phyloP scores from a whole-genome alignment of 2,329 filamentous ascomycete genomes.

The Penicillium sp. region DNA sequence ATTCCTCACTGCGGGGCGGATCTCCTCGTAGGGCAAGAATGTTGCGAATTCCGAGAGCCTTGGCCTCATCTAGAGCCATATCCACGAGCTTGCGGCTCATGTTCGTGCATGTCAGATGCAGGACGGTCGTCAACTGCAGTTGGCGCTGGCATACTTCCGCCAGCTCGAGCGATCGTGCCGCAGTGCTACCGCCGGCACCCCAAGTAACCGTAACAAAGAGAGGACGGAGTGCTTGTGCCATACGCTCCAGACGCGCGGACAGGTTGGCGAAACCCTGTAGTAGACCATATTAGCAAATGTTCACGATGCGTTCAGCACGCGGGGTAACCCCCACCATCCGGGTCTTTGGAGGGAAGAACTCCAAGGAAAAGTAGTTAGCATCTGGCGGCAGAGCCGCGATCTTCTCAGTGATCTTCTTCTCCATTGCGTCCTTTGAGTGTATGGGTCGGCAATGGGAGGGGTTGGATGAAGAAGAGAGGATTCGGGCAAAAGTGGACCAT shows the following conservation, averaged over 20 bases:
- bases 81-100: constrained; percentile 88
- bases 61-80: constrained; percentile 84
- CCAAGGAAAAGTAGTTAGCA: constrained; percentile 87
- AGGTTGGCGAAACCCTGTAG: constrained; percentile 81
- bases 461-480: constrained; percentile 21
- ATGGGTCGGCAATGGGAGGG: constrained; percentile 18
- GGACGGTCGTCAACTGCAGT: constrained; percentile 85
- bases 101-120: constrained; percentile 97
- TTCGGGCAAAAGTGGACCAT: constrained; percentile 27
- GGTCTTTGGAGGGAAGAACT: constrained; percentile 99
- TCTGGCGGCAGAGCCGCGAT: constrained; percentile 83
- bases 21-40: constrained; percentile 91
- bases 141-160: constrained; percentile 94
- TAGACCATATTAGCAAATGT: constrained; percentile 25
- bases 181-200: constrained; percentile 93
- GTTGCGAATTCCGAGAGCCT: constrained; percentile 85
- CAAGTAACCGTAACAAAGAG: constrained; percentile 97
- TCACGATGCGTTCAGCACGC: constrained; percentile 19
- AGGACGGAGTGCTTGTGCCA: constrained; percentile 86
- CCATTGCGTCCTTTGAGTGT: constrained; percentile 52
- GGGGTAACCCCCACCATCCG: constrained; percentile 62
- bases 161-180: constrained; percentile 85
- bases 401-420: constrained; percentile 94
- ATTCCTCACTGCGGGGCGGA: constrained; percentile 85
- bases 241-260: constrained; percentile 86